Base-by-base conservation (phyloP, 2,329 filamentous ascomycete species). In the Plectosphaerella cucumerina region DNA sequence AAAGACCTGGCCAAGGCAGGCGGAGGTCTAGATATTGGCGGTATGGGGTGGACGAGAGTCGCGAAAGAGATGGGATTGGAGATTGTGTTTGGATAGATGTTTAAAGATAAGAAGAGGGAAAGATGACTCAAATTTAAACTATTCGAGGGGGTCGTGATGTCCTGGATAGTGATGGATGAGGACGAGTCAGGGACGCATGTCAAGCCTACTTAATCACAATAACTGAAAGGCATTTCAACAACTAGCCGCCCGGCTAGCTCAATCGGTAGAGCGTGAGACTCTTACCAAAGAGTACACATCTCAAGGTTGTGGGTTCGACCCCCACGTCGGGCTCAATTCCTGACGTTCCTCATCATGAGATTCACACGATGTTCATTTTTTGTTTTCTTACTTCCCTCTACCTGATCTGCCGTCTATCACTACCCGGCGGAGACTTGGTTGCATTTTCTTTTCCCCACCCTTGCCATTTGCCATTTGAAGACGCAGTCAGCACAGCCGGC, bases 221-320 rank as follows among this genome's bases (percentile, higher is more conserved):
- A 2, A 18, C 39, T 42, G 5, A n/a, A 39, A n/a, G 8, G 14
- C n/a, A 3, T 21, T 11, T 18, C 17, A 42, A 6, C 39, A 2
- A 18, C 39, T 42, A 18, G 39, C 39, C 39, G 75, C 75, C 75
- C 71, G 75, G 76, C 74, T 83, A 82, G 79, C 80, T 82, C 80
- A 83, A 82, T 82, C 78, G 78, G 79, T 84, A 85, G 82, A 85
- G 81, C 81, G 81, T 85, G 76, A 83, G 82, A 84, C 82, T 85
- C 82, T 80, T 79, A 79, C 17, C 35, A 18, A n/a, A n/a, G 39
- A 42, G 39, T 18, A 18, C 39, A 42, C 39, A 42, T 42, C 39
- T 42, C 39, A 42, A 42, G 39, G 39, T 42, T 42, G 39, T 42
- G 39, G 39, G 39, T 42, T 42, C 39, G 39, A 42, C 39, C 39